These are phyloP conservation scores for Euphorbia pulcherrima DNA, from an alignment of 345 rosid species.

Conservation along the genomic window DNA sequence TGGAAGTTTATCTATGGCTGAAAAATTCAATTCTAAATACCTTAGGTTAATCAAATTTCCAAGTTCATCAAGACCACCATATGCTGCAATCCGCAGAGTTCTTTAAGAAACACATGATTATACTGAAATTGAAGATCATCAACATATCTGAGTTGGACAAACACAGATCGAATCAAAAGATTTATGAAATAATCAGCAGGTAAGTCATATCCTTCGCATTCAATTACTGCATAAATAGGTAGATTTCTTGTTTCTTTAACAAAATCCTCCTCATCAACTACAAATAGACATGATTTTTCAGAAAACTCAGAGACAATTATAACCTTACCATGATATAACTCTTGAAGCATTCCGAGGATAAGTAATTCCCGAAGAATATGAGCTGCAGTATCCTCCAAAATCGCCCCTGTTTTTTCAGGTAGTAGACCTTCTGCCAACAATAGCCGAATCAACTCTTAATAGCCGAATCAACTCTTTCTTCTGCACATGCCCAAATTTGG, in stretches of 20 bases:
- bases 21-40: not conserved
- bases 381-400: not conserved
- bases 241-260: not conserved
- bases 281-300: not conserved
- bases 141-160: not conserved
- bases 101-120: no score
- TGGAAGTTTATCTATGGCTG: slow-evolving; percentile 2
- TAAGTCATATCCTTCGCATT: not conserved
- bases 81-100: no score
- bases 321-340: not conserved
- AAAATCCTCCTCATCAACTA: not conserved
- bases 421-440: not conserved
- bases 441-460: not conserved
- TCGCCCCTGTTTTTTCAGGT: slow-evolving; percentile 3
- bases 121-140: no score
- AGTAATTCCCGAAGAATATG: not conserved
- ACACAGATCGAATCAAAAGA: not conserved
- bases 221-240: not conserved
- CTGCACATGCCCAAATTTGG: not conserved
- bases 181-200: not conserved
- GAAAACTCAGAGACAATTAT: not conserved
- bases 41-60: slow-evolving; percentile 13
- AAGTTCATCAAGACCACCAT: not conserved
- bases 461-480: not conserved
- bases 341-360: not conserved